These are phyloP conservation scores for Colletotrichum theobromicola DNA, from an alignment of 2,329 filamentous ascomycete species.

Conservation along the genomic window DNA sequence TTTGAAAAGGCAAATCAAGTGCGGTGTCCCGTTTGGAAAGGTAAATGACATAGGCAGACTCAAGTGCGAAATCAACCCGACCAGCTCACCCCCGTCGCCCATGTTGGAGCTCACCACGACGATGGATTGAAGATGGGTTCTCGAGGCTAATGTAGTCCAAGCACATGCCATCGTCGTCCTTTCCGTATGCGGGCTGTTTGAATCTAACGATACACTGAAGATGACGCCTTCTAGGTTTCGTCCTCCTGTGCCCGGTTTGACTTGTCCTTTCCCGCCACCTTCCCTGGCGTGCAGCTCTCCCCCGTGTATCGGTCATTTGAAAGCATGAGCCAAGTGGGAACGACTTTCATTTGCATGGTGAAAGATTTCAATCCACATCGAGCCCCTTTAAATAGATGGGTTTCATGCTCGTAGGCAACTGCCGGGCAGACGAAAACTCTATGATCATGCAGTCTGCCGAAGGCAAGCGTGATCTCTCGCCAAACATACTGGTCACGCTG, in stretches of 20 bases:
- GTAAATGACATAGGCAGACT: not conserved
- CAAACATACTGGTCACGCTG: not conserved
- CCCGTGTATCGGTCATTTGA: not conserved
- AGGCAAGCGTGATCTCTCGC: not conserved
- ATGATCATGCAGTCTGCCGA: fast-evolving
- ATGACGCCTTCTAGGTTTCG: fast-evolving
- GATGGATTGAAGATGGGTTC: fast-evolving
- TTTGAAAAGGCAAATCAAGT: not conserved
- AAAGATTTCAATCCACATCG: fast-evolving
- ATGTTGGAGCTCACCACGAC: no score
- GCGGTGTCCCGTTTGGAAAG: not conserved
- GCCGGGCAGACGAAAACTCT: fast-evolving
- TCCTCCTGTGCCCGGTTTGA: not conserved
- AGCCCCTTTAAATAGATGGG: not conserved
- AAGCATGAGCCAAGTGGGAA: not conserved
- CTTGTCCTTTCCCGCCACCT: not conserved
- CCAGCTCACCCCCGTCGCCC: no score
- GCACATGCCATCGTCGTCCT: fast-evolving
- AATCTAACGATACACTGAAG: not conserved
- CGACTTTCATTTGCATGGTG: fast-evolving
- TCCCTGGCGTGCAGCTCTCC: not conserved
- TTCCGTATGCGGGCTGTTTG: not conserved
- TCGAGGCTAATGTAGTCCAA: not conserved
- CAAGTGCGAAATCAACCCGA: not conserved
- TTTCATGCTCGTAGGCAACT: fast-evolving